A percentile compares a stretch with the other conserved stretches of the same genome.
Conservation (phyloP, 1,284 basidiomycete species). For the Fomitopsis pinicola region DNA sequence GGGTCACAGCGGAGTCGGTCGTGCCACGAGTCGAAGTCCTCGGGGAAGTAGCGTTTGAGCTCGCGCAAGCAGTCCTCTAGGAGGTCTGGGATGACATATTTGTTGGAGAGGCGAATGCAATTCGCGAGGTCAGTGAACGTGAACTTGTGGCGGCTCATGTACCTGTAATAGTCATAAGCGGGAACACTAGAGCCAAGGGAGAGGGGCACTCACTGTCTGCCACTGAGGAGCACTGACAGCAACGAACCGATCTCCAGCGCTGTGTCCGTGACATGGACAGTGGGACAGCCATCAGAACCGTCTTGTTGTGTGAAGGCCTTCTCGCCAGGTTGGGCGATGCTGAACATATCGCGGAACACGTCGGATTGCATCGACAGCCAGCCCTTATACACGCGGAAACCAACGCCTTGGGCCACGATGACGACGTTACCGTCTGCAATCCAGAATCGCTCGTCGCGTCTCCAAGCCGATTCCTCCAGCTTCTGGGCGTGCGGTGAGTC, state of each 20-base stretch:
- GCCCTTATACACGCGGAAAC: neutral
- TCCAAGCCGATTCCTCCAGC: neutral
- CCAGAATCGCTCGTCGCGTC: constrained; percentile 6
- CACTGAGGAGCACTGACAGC: neutral
- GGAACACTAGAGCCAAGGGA: neutral
- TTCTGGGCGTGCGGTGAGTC: neutral
- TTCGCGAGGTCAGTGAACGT: neutral
- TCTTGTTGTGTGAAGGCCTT: neutral
- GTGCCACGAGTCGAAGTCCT: constrained; percentile 3
- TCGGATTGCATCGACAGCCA: constrained; percentile 1
- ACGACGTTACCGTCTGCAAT: constrained; percentile 13
- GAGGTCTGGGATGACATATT: constrained; percentile 9
- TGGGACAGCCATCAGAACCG: neutral
- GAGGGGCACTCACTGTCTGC: neutral
- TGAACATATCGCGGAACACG: constrained; percentile 8
- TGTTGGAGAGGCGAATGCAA: constrained; percentile 8
- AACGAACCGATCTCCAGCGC: constrained; percentile 4
- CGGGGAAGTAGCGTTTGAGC: constrained; percentile 6
- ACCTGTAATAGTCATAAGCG: neutral
- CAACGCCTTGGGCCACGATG: neutral
- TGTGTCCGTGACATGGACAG: neutral
- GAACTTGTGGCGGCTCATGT: neutral
- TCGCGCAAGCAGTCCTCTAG: constrained; percentile 5
- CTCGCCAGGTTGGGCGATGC: neutral
- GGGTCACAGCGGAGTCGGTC: neutral